Conservation (phyloP, 371 early-diverging fungal species). For the Circinella minor region DNA sequence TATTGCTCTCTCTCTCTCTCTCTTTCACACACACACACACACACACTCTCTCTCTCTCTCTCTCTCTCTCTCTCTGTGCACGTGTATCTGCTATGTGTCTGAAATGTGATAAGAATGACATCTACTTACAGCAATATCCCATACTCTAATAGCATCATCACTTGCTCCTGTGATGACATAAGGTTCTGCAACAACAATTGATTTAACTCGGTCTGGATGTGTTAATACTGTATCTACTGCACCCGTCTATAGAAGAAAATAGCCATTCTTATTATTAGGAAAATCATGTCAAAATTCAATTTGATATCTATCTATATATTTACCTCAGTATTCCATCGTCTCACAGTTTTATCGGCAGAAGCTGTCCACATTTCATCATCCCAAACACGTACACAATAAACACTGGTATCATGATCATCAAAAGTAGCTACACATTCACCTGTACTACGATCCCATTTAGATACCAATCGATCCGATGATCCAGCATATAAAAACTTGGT, state of each 20-base stretch:
- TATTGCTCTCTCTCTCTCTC: too few species aligned
- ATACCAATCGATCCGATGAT: conserved; percentile 69
- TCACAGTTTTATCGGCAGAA: conserved; percentile 81
- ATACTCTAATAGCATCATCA: conserved; percentile 82
- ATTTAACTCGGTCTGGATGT: conserved; percentile 85
- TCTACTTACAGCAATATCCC: conserved; percentile 82
- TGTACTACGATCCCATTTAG: conserved; percentile 68
- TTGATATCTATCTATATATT: too few species aligned
- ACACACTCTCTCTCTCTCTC: too few species aligned
- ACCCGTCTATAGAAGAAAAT: conserved; percentile 48
- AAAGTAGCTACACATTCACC: conserved; percentile 46
- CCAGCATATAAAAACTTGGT: conserved; percentile 60
- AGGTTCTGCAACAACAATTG: conserved; percentile 62
- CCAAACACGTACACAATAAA: conserved; percentile 58
- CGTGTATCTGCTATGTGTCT: too few species aligned
- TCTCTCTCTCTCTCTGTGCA: too few species aligned
- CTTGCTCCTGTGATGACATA: conserved; percentile 80
- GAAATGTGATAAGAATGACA: too few species aligned
- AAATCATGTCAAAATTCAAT: too few species aligned
- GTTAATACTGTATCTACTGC: conserved; percentile 65
- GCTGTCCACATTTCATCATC: conserved; percentile 75
- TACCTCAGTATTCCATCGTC: conserved; percentile 57
- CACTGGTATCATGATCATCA: conserved; percentile 75
- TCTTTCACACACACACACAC: too few species aligned
- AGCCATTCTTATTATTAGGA: too few species aligned